Percentiles rank a stretch among this genome's conserved stretches.
Evolutionary conservation across 148 eudicot species (phyloP).

Genomic region (Rhododendron simsii): DNA sequence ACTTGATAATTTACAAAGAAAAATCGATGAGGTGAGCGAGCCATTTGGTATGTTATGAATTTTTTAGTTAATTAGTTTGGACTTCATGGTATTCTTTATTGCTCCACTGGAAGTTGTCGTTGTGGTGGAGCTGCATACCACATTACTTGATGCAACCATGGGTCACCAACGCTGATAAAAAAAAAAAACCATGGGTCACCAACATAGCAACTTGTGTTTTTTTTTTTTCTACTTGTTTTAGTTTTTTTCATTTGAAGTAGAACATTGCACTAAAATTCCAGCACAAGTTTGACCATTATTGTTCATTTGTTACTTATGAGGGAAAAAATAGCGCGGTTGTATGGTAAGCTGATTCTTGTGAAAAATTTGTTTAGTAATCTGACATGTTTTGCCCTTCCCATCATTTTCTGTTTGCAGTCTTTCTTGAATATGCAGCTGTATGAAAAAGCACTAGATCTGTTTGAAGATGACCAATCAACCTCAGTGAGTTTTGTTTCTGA

Average conservation of each 20-base stretch:
- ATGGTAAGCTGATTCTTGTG: background rate
- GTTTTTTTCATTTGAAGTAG: background rate
- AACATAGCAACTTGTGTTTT: background rate
- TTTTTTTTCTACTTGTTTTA: background rate
- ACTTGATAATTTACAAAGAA: constrained; percentile 71
- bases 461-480: constrained; percentile 86
- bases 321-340: background rate
- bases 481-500: constrained; percentile 43
- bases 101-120: background rate
- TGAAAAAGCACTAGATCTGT: constrained; percentile 84
- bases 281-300: background rate
- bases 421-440: constrained; percentile 82
- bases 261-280: background rate
- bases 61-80: background rate
- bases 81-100: background rate
- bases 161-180: too few relatives aligned
- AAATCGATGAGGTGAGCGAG: constrained; percentile 83
- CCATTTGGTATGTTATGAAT: background rate
- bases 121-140: background rate
- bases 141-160: background rate
- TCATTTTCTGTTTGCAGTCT: constrained; percentile 41
- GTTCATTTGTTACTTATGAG: background rate
- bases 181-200: background rate
- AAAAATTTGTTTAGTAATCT: background rate
- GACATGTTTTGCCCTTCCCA: constrained; percentile 4